Evolutionary conservation across 176 grass and related monocot genomes (phyloP), one percentile per base, ranked within the genome.

Genomic region (Canna indica): DNA sequence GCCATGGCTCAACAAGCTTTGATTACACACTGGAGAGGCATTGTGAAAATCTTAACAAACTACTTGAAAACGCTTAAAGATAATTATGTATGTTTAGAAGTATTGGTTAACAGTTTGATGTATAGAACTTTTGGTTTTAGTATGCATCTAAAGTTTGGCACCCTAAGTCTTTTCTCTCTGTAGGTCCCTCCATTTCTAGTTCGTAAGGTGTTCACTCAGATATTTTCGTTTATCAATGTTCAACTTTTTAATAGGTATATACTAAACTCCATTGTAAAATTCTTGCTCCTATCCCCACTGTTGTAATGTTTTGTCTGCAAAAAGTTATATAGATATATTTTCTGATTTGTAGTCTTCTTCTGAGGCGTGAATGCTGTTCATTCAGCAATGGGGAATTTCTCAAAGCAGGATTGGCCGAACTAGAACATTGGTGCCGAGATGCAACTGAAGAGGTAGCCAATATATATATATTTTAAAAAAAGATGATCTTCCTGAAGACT

Each of bases 321-420:
- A 44, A 76, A 78, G 76, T 61, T 42, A 83, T 73, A 50, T 33
- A 14, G 36, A 42, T 80, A 42, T 35, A 13, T 71, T 58, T 56
- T 12, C 26, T 45, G 5, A 62, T 73, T 75, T 86, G 72, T 78
- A 97, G 94, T 61, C 82, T 97, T 63, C 88, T 97, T 60, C 86
- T 97, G 65, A 81, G 94, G 12, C 86, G 94, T 7, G 89, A 97
- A 61, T 97, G 94, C 75, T 97, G 94, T 87, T 97, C 94, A 80
- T 97, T 93, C 85, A 97, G 94, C 82, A 97, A 97, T 22, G 94
- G 94, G 25, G 94, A 97, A 84, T 97, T 90, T 79, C 89, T 97
- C 64, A 97, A 97, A 84, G 86, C 94, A 74, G 94, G 94, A 79
- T 78, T 97, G 74, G 86, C 94, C 60, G 94, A 97, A 80, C 83